Base-by-base conservation (phyloP, 768 basidiomycete genomes). In the Boletus subcaerulescens region DNA sequence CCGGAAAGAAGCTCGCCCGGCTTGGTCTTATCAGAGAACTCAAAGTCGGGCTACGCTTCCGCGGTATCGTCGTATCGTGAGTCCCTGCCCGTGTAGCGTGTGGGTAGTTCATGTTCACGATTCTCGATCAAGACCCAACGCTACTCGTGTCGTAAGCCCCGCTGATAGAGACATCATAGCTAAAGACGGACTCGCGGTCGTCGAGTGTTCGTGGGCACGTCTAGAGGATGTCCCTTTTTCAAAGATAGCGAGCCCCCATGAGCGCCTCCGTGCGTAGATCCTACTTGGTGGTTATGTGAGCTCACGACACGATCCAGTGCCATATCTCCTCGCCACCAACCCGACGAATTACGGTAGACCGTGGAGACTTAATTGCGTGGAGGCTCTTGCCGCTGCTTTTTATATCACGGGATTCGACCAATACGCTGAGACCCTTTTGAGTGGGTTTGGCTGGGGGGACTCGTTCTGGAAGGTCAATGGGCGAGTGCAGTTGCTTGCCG, bases 281-380 rank as follows among this genome's bases (percentile, higher is more conserved):
- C 13, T 47, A 13, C 14, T 45, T 40, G 4, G 42, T n/a, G 11
- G 33, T 42, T 9, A 22, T n/a, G 8, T 20, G n/a, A 11, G 24
- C 49, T 60, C 44, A 57, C 12, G 29, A 39, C 45, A 11, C 51
- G 50, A 20, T 44, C 15, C 26, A 99, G 96, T 99, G 29, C 97
- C 97, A 0, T 98, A 96, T 68, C 82, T 99, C 18, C 71, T 98
- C 42, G 97, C 97, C 0, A 89, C 93, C 1, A 99, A 99, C 69
- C 94, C 96, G 0, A 93, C 93, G 11, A 99, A 99, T 72, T 99
- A 98, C 62, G 97, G 97, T 11, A 94, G 93, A 69, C 97, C 97
- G 0, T 98, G 94, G 93, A 78, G 88, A 46, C 76, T 99, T 39
- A 98, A 96, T 64, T 98, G 96, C 59, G 95, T 91, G 29, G 94